Evolutionary conservation across 768 basidiomycete genomes (phyloP).

Genomic region (Rhizopogon vinicolor): DNA sequence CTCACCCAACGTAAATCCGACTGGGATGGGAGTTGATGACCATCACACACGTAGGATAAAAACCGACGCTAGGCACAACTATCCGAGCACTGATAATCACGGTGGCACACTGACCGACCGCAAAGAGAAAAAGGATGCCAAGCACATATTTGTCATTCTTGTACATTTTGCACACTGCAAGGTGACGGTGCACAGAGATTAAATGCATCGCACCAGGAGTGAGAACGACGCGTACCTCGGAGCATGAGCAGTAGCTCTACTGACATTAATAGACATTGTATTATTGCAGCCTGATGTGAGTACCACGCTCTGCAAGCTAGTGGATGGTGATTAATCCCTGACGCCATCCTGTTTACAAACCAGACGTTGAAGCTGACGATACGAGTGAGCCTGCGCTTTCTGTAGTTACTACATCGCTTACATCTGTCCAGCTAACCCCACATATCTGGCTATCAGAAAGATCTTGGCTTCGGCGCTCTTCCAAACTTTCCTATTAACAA

Average conservation of each 20-base stretch:
- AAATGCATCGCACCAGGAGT: not conserved
- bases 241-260: slow-evolving; percentile 11
- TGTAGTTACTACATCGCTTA: no score
- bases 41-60: slow-evolving; percentile 14
- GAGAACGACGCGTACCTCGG: slow-evolving; percentile 11
- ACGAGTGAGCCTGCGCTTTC: no score
- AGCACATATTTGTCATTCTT: slow-evolving; percentile 2
- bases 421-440: no score
- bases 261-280: no score
- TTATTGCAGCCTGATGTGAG: no score
- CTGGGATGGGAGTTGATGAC: slow-evolving; percentile 5
- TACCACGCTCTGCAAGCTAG: no score
- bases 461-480: no score
- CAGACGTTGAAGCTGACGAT: no score
- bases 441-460: no score
- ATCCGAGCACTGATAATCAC: slow-evolving; percentile 14
- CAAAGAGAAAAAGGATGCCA: slow-evolving; percentile 6
- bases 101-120: slow-evolving; percentile 6
- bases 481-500: no score
- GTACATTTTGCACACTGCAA: slow-evolving; percentile 16
- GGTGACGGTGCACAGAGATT: not conserved
- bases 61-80: slow-evolving; percentile 4
- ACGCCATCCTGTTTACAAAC: no score
- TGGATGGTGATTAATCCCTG: no score
- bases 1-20: slow-evolving; percentile 16